Base-by-base conservation (phyloP, 139 green algal genomes). In the Auxenochlorella pyrenoidosa region DNA sequence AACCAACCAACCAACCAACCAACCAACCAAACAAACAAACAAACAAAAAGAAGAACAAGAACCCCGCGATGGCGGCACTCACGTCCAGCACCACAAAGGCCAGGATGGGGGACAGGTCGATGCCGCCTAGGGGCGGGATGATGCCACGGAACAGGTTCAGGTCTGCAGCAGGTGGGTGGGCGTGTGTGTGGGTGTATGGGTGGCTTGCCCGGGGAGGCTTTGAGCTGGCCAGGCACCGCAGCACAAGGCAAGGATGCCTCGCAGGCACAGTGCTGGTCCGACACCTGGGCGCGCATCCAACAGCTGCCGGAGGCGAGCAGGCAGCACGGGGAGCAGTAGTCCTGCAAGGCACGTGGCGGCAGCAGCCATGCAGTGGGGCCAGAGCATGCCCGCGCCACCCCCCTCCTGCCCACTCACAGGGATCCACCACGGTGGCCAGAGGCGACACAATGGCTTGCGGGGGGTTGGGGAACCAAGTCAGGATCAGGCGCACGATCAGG, bases 101-200 rank as follows among this genome's bases (percentile, higher is more conserved):
- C 85, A 99, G 93, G 89, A 99, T 99, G 72, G 97, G 97, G 32
- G 94, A 98, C 60, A 99, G 92, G 92, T 99, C 98, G 71, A 87
- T 87, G 70, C 68, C 75, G 66, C 81, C 98, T 3, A 99, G 79
- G 1, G 97, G 97, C 0, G 97, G 97, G 75, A 99, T 99, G 76
- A 99, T 94, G 47, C 97, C 97, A 21, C 97, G 87, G 94, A 99
- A 99, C n/a, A 99, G 91, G 92, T 98, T 98, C 10, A 99, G 92
- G 92, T 90, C 75, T 81, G 75, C 43, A 8, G 75, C 34, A 76
- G 36, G 66, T 18, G n/a, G 44, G 0, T 44, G 1, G 32, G 28
- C 44, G 75, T 16, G 38, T 43, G 28, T 5, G 75, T 1, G 43
- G 15, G 38, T 38, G 41, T 10, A 58, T 10, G 58, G 16, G 51